These are phyloP conservation scores for Rhynchosporium agropyri DNA, from an alignment of 2,329 filamentous ascomycete genomes.

Conservation along the genomic window DNA sequence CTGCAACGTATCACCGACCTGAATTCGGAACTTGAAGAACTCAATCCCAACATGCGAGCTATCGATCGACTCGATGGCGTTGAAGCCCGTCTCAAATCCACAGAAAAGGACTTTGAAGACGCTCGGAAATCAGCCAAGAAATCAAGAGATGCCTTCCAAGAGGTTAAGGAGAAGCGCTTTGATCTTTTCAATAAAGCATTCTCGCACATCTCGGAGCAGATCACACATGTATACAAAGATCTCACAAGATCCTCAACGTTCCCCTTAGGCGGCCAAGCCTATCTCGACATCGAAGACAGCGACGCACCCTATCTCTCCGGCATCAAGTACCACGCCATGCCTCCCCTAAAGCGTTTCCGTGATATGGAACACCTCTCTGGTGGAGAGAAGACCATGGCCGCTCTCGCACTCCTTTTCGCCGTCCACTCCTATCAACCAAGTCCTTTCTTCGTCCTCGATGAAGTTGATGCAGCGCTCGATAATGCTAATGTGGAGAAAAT, in stretches of 20 bases:
- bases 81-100: slow-evolving; percentile 77
- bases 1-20: slow-evolving; percentile 77
- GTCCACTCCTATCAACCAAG: slow-evolving; percentile 95
- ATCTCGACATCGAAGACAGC: slow-evolving; percentile 90
- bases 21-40: slow-evolving; percentile 81
- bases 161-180: slow-evolving; percentile 78
- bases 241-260: slow-evolving; percentile 89
- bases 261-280: slow-evolving; percentile 84
- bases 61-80: slow-evolving; percentile 88
- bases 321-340: slow-evolving; percentile 99
- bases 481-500: slow-evolving; percentile 97
- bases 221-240: slow-evolving; percentile 91
- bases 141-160: slow-evolving; percentile 81
- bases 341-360: slow-evolving; percentile 94
- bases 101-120: slow-evolving; percentile 87
- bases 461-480: slow-evolving; percentile 97
- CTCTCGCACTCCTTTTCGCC: slow-evolving; percentile 91
- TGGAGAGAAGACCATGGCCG: slow-evolving; percentile 98
- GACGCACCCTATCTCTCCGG: slow-evolving; percentile 94
- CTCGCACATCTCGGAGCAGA: slow-evolving; percentile 91
- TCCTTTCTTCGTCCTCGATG: slow-evolving; percentile 97
- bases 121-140: slow-evolving; percentile 73
- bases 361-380: slow-evolving; percentile 99
- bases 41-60: slow-evolving; percentile 95
- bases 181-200: slow-evolving; percentile 97